Evolutionary conservation across 176 grass and related monocot genomes (phyloP).

Genomic region (Canna indica): DNA sequence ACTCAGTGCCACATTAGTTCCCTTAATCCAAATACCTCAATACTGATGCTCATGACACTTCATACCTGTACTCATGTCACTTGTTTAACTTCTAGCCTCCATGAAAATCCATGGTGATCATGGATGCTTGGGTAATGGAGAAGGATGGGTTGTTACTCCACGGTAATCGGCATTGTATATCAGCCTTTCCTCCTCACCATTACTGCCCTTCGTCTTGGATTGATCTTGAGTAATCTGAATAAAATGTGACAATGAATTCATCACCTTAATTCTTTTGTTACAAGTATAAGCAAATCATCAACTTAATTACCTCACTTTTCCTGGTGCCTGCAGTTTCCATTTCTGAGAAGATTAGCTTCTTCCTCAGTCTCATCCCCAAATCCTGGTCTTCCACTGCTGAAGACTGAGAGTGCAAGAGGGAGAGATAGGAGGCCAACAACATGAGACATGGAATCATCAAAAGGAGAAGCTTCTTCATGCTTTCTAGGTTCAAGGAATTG

Average conservation of each 20-base stretch:
- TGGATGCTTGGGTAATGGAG: constrained; percentile 11
- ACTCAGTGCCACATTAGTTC: too few relatives aligned
- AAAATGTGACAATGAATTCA: too few relatives aligned
- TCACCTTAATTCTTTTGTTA: too few relatives aligned
- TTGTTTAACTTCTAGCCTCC: too few relatives aligned
- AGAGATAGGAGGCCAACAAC: neutral
- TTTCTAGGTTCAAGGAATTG: neutral
- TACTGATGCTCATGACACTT: too few relatives aligned
- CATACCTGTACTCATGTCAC: too few relatives aligned
- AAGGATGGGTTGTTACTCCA: constrained; percentile 2
- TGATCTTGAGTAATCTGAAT: neutral
- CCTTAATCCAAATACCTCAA: too few relatives aligned
- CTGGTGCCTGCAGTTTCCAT: too few relatives aligned
- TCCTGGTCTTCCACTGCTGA: neutral
- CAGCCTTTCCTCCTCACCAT: neutral
- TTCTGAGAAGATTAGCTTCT: too few relatives aligned
- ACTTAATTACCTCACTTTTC: too few relatives aligned
- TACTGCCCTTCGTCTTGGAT: neutral
- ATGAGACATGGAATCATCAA: neutral
- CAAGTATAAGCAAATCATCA: neutral
- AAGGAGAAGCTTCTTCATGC: neutral
- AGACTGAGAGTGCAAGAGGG: neutral
- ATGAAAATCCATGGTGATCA: too few relatives aligned
- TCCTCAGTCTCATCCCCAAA: neutral
- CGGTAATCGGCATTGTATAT: constrained; percentile 4